Conservation (phyloP, 495 filamentous ascomycete species). For the Aspergillus homomorphus region DNA sequence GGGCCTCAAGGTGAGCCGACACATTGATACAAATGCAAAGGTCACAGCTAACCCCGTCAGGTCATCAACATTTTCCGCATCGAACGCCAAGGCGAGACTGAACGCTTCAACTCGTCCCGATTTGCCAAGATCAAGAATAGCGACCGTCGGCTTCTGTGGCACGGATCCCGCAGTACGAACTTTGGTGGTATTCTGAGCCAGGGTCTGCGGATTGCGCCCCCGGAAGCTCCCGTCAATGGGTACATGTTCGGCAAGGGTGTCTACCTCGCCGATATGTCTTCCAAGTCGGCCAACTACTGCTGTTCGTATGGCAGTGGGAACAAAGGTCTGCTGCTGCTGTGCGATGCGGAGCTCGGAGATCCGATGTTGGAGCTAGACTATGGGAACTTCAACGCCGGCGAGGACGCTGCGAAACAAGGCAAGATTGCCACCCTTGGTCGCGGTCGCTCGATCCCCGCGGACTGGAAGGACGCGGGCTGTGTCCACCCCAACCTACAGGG, state of each 20-base stretch:
- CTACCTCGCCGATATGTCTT: slow-evolving; percentile 81
- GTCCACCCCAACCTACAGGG: slow-evolving; percentile 62
- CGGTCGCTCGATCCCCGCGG: slow-evolving; percentile 56
- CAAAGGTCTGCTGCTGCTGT: slow-evolving; percentile 66
- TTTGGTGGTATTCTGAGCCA: slow-evolving; percentile 81
- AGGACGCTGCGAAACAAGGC: slow-evolving; percentile 55
- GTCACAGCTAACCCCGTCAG: slow-evolving; percentile 16
- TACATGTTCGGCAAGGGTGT: slow-evolving; percentile 90
- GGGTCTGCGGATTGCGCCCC: slow-evolving; percentile 82
- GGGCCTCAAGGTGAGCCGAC: slow-evolving; percentile 39
- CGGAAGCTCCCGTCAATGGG: slow-evolving; percentile 72
- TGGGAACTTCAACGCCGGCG: slow-evolving; percentile 58
- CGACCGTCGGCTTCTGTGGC: slow-evolving; percentile 77
- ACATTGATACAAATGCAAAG: neutral
- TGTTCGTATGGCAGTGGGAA: slow-evolving; percentile 49
- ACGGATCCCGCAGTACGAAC: slow-evolving; percentile 72
- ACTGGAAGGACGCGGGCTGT: slow-evolving; percentile 73
- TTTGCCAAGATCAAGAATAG: slow-evolving; percentile 45
- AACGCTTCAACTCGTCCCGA: slow-evolving; percentile 58
- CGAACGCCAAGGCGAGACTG: slow-evolving; percentile 67
- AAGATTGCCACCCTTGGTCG: slow-evolving; percentile 65
- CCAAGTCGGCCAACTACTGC: slow-evolving; percentile 79
- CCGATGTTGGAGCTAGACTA: slow-evolving; percentile 58
- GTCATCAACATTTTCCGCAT: slow-evolving; percentile 82
- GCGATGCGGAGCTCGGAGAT: slow-evolving; percentile 74